Evolutionary conservation across 2,329 filamentous ascomycete species (phyloP).

Genomic region (Ceratocystis huliohia): DNA sequence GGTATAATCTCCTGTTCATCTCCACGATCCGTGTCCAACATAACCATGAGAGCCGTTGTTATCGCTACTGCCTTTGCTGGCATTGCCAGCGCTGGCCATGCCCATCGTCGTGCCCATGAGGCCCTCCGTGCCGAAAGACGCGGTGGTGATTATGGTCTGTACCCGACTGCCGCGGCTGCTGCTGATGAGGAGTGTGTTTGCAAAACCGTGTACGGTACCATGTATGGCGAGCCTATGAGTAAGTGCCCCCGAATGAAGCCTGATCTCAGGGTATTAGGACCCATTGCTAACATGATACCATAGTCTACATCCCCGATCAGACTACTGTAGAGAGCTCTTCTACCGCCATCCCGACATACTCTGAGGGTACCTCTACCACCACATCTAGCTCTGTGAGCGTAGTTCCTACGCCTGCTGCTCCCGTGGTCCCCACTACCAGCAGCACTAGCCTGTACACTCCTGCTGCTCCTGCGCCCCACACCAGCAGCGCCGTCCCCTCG

Average conservation of each 20-base stretch:
- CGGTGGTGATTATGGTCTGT: constrained; percentile 28
- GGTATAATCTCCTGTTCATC: constrained; percentile 15
- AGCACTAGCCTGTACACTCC: background rate
- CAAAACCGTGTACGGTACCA: constrained; percentile 61
- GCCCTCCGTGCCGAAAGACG: constrained; percentile 10
- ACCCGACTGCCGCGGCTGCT: constrained; percentile 22
- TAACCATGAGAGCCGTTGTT: constrained; percentile 60
- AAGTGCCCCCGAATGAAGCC: constrained; percentile 27
- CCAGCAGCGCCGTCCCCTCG: background rate
- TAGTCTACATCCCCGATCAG: constrained; percentile 12
- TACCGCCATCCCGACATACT: constrained; percentile 25
- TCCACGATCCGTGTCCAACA: constrained; percentile 28
- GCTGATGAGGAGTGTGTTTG: constrained; percentile 49
- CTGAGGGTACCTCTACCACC: constrained; percentile 25
- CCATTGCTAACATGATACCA: background rate
- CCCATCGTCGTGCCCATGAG: constrained; percentile 25
- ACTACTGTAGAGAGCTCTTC: constrained; percentile 24
- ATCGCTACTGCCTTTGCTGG: constrained; percentile 48
- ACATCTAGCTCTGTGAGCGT: constrained; percentile 21
- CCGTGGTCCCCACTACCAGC: background rate
- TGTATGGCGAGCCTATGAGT: constrained; percentile 55
- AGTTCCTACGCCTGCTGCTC: constrained; percentile 20
- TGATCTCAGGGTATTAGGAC: background rate
- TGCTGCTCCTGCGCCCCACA: background rate
- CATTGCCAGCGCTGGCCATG: constrained; percentile 38